Evolutionary conservation across 306 rosid genomes (phyloP), one percentile per base, ranked within the genome.

Genomic region (Pterocarpus macrocarpus): DNA sequence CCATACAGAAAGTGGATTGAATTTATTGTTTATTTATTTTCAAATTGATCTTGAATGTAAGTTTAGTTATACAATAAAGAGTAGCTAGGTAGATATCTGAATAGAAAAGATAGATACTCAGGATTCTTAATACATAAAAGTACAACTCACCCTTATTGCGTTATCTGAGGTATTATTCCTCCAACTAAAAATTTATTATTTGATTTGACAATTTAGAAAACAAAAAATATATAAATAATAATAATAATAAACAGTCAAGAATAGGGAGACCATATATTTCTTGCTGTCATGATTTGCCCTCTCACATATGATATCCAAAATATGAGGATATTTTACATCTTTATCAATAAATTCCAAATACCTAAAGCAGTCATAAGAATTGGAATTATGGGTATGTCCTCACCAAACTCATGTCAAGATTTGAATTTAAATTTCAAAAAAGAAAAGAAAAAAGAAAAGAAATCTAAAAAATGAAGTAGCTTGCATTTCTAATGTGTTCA

Each of bases 381-480:
- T 56, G 44, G 33, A 61, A 58, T 5, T 15, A 32, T 3, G 35
- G 16, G 45, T 16, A 30, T 8, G 15, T 45, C 52, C 34, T 58
- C 39, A 76, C 41, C 9, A 15, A 50, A 35, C 7, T 12, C 64
- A 16, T 50, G 53, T 49, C 14, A 34, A 63, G 1, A 76, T 64
- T 35, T 64, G 73, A 64, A 64, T 63, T 76, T 49, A 16, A 64
- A 76, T 45, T 63, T 75, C 13, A 45, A 75, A 14, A 8, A 8
- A 1, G 22, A 33, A 44, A 47, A 11, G 4, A n/a, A 75, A 30
- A 4, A 7, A 1, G 11, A 8, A 14, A 1, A 17, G 32, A 30
- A 14, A 3, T 28, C 10, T 2, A 28, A 36, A 36, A 15, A 32
- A 16, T 47, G 16, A 66, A 77, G 33, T 22, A 30, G 9, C 65